These are phyloP conservation scores for Athelia psychrophila DNA, from an alignment of 1,284 basidiomycete genomes.

Conservation along the genomic window DNA sequence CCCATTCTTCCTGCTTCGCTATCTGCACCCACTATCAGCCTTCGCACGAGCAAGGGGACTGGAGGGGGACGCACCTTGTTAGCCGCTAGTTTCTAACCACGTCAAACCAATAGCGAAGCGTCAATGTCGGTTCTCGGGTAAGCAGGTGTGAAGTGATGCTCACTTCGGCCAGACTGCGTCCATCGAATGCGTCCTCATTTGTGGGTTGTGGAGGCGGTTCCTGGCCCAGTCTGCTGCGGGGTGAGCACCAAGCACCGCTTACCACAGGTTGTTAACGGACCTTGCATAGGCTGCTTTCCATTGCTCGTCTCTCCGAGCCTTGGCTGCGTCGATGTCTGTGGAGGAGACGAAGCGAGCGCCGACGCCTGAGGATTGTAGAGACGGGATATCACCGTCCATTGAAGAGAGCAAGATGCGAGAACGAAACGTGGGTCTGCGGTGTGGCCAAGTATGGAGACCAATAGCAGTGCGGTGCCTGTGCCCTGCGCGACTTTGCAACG, in stretches of 20 bases:
- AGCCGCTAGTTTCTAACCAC: conserved; percentile 72
- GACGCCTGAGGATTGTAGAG: conserved; percentile 61
- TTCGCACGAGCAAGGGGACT: conserved; percentile 8
- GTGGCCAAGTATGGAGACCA: no score
- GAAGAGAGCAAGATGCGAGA: conserved; percentile 1
- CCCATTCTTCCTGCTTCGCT: conserved; percentile 93
- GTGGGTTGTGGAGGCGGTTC: conserved; percentile 79
- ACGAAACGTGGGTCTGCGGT: no score
- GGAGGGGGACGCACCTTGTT: conserved; percentile 57
- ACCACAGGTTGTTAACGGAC: conserved; percentile 35
- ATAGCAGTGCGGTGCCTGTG: no score
- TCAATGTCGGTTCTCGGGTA: conserved; percentile 27
- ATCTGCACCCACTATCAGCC: conserved; percentile 44
- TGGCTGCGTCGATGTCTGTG: conserved; percentile 77
- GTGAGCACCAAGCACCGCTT: conserved; percentile 5
- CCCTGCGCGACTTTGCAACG: no score
- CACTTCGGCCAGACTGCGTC: conserved; percentile 88
- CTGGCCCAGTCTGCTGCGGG: conserved; percentile 67
- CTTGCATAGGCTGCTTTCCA: conserved; percentile 93
- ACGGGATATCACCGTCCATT: conserved; percentile 60
- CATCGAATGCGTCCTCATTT: conserved; percentile 81
- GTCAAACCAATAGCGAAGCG: conserved; percentile 36
- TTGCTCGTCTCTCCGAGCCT: conserved; percentile 75
- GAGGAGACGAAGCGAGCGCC: conserved; percentile 81
- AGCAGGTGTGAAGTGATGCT: conserved; percentile 23